Conservation (phyloP, 2,329 filamentous ascomycete genomes). For the Exophiala aquamarina region DNA sequence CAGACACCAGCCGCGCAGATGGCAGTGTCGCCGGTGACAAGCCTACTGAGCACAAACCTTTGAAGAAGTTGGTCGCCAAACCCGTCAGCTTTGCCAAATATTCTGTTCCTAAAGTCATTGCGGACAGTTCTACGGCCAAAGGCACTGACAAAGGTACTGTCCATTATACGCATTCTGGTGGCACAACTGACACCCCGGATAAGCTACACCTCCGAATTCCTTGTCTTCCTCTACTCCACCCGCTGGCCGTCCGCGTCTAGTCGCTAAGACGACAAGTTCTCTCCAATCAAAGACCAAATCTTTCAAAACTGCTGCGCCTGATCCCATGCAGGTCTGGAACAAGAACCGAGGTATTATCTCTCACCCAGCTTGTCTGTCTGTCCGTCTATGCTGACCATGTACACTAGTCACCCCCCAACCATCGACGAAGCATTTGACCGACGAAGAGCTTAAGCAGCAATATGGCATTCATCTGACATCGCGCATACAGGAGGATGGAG, state of each 20-base stretch:
- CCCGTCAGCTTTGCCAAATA: slow-evolving; percentile 67
- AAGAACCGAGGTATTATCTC: slow-evolving; percentile 59
- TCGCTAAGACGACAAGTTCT: slow-evolving; percentile 61
- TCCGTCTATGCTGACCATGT: slow-evolving; percentile 44
- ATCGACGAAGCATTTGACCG: slow-evolving; percentile 64
- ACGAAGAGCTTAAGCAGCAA: slow-evolving; percentile 68
- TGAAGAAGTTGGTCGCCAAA: slow-evolving; percentile 65
- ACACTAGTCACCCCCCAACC: slow-evolving; percentile 38
- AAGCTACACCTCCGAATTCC: slow-evolving; percentile 39
- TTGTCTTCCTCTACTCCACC: slow-evolving; percentile 40
- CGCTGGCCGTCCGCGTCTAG: slow-evolving; percentile 58
- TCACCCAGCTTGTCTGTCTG: slow-evolving; percentile 1
- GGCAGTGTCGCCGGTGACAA: slow-evolving; percentile 40
- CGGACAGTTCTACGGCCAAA: slow-evolving; percentile 52
- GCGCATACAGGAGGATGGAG: slow-evolving; percentile 61
- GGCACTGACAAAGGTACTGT: slow-evolving; percentile 54
- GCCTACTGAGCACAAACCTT: slow-evolving; percentile 46
- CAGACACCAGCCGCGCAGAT: slow-evolving; percentile 58
- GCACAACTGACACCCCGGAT: slow-evolving; percentile 29
- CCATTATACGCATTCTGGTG: slow-evolving; percentile 1
- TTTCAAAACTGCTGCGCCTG: slow-evolving; percentile 53
- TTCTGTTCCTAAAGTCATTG: slow-evolving; percentile 62
- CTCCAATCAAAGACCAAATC: slow-evolving; percentile 52
- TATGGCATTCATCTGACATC: slow-evolving; percentile 69
- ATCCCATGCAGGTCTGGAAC: slow-evolving; percentile 70